Base-by-base conservation (phyloP, 768 basidiomycete species). In the Rhizopogon sp. region DNA sequence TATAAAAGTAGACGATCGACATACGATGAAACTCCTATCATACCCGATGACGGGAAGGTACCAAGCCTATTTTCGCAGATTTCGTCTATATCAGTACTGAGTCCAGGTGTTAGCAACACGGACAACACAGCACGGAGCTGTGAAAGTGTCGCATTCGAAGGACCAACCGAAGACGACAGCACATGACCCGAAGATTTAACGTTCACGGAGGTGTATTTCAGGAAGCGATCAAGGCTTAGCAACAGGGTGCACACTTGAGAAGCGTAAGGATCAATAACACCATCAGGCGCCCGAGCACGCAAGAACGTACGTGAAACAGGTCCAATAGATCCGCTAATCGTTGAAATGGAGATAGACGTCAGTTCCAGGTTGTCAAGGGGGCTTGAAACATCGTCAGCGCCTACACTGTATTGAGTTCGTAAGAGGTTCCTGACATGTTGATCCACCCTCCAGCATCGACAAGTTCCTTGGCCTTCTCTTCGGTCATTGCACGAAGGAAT, bases 401-500 rank as follows among this genome's bases (percentile, higher is more conserved):
- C 22, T 28, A 33, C 17, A 16, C 44, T 33, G 25, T 31, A 39
- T 44, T 1, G 13, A 52, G 8, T 5, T 1, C n/a, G 5, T 17
- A 58, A 22, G 7, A 13, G 6, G 25, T 17, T 6, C 58, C 75
- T 45, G 62, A 95, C 96, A 88, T 63, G 51, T 84, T 77, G 16
- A 70, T 69, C 96, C 95, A 98, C 1, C 80, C 81, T 0, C 87
- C 85, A 64, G 88, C 79, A 2, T 65, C 67, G 5, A 96, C 62
- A 54, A 93, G 74, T 47, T 93, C 92, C 49, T 83, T 80, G 0
- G 87, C 92, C 64, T 89, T 93, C 41, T 87, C 87, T 7, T 75
- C 60, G 5, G 78, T 78, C 80, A 90, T 90, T 0, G 93, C 90
- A 47, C 96, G 74, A 78, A 92, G 81, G 61, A 98, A 87, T 62